These are phyloP conservation scores for Abortiporus biennis DNA, from an alignment of 1,284 basidiomycete species.

Conservation along the genomic window DNA sequence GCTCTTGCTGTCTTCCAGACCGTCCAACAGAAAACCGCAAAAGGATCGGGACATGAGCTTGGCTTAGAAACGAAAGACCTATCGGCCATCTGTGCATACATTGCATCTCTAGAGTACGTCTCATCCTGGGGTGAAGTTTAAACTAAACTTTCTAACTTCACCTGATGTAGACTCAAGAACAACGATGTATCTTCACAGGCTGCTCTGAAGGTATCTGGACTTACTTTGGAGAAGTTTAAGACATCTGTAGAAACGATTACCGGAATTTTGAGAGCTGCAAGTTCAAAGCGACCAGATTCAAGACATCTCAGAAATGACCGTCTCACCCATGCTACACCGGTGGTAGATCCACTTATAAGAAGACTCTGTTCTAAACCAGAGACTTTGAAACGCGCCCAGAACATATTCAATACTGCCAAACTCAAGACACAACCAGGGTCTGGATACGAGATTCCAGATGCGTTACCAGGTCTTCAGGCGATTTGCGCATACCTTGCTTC, in stretches of 20 bases:
- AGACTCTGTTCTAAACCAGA: constrained; percentile 18
- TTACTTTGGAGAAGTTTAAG: constrained; percentile 25
- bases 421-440: constrained; percentile 28
- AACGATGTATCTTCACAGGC: constrained; percentile 25
- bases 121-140: not conserved
- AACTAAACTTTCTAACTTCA: constrained; percentile 1
- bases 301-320: too few relatives aligned
- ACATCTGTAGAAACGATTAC: constrained; percentile 20
- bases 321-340: too few relatives aligned
- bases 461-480: constrained; percentile 24
- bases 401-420: constrained; percentile 20
- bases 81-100: constrained; percentile 30
- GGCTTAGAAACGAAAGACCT: constrained; percentile 23
- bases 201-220: constrained; percentile 29
- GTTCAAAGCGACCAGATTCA: too few relatives aligned
- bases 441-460: constrained; percentile 27
- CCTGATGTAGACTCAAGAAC: constrained; percentile 21
- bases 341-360: constrained; percentile 5
- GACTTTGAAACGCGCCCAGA: constrained; percentile 19
- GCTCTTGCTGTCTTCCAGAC: constrained; percentile 21
- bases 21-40: constrained; percentile 24
- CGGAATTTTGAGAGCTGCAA: too few relatives aligned
- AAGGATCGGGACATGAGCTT: constrained; percentile 29
- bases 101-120: constrained; percentile 28
- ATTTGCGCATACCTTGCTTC: constrained; percentile 32